Conservation (phyloP, 805 yeast species). For the Teunomyces stri region DNA sequence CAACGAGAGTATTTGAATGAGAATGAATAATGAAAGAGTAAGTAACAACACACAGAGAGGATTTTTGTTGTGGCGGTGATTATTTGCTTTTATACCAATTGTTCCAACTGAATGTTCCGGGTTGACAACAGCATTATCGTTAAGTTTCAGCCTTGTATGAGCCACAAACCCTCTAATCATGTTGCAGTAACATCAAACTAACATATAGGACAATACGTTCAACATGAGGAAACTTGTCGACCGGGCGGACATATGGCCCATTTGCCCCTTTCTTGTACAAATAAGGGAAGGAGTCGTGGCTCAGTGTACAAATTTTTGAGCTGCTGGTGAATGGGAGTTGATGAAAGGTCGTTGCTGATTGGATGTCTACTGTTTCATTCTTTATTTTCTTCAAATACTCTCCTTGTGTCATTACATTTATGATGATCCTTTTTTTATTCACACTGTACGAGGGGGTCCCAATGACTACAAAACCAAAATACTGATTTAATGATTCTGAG, state of each 20-base stretch:
- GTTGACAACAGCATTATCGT: conserved; percentile 56
- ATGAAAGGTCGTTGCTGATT: conserved; percentile 50
- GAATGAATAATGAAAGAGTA: conserved; percentile 5
- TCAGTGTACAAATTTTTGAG: conserved; percentile 53
- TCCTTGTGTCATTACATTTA: conserved; percentile 17
- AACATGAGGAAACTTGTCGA: conserved; percentile 43
- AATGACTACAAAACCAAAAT: conserved; percentile 38
- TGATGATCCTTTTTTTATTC: conserved; percentile 50
- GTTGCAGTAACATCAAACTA: background rate
- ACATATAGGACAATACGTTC: conserved; percentile 7
- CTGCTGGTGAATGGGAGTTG: conserved; percentile 47
- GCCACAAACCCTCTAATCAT: conserved; percentile 19
- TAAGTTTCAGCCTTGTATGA: conserved; percentile 67
- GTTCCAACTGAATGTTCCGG: conserved; percentile 56
- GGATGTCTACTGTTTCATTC: conserved; percentile 9
- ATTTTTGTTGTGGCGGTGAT: conserved; percentile 36
- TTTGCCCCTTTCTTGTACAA: conserved; percentile 41
- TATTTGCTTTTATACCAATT: conserved; percentile 52
- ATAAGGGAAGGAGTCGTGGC: conserved; percentile 45
- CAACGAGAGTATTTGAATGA: conserved; percentile 8
- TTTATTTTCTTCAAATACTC: conserved; percentile 17
- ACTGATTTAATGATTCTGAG: conserved; percentile 57
- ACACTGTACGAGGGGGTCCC: conserved; percentile 52
- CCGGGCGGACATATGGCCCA: conserved; percentile 51
- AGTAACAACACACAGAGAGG: background rate